Conservation (phyloP, 352 stramenopile species). For the Plasmopara muralis region DNA sequence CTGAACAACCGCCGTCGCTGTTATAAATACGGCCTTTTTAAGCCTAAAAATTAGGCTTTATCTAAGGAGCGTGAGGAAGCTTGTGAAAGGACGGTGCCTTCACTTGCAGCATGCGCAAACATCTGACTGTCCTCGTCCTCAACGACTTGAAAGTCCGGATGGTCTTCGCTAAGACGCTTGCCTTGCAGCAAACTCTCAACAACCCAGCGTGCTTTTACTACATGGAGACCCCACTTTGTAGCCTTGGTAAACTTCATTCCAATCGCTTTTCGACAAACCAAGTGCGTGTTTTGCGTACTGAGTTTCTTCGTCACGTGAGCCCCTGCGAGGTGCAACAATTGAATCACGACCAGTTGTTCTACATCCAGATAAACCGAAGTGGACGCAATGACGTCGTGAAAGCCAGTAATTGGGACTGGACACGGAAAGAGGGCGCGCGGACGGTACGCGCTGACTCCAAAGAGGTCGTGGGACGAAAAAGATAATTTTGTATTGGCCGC, state of each 20-base stretch:
- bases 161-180: slow-evolving; percentile 30
- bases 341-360: slow-evolving; percentile 52
- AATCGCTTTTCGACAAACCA: slow-evolving; percentile 46
- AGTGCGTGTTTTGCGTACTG: slow-evolving; percentile 52
- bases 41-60: neutral
- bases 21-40: neutral
- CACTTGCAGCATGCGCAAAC: neutral
- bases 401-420: slow-evolving; percentile 40
- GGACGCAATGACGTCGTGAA: slow-evolving; percentile 39
- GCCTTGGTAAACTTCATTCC: slow-evolving; percentile 65
- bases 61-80: neutral
- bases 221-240: slow-evolving; percentile 35
- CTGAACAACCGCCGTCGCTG: no score
- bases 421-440: slow-evolving; percentile 40
- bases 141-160: slow-evolving; percentile 20
- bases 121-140: neutral
- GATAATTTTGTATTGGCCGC: slow-evolving; percentile 35
- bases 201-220: slow-evolving; percentile 65
- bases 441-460: slow-evolving; percentile 30
- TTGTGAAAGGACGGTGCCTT: neutral
- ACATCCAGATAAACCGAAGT: slow-evolving; percentile 59
- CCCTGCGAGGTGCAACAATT: slow-evolving; percentile 49
- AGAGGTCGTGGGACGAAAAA: slow-evolving; percentile 46
- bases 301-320: slow-evolving; percentile 46
- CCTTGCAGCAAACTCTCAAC: slow-evolving; percentile 50